A percentile compares a stretch with the other conserved stretches of the same genome.
Conservation (phyloP, 2,329 filamentous ascomycete genomes). For the Leptographium lundbergii region DNA sequence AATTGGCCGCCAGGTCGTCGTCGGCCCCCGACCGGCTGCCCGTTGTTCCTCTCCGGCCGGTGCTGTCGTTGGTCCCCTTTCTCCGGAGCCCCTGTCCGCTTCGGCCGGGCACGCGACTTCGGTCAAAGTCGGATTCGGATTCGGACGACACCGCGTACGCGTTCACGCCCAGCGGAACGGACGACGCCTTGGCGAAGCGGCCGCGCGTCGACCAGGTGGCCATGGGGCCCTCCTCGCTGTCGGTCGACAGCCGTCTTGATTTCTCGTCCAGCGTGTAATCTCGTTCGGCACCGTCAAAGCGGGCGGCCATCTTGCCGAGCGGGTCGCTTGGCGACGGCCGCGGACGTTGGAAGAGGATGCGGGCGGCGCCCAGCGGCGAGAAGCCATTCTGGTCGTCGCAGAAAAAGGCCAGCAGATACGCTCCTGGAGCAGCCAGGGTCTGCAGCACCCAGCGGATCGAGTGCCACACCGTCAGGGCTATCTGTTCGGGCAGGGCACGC, state of each 20-base stretch:
- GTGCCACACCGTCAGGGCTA: conserved; percentile 60
- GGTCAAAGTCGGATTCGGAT: conserved; percentile 47
- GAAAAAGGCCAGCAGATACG: conserved; percentile 70
- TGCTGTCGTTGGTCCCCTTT: not conserved
- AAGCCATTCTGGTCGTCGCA: conserved; percentile 71
- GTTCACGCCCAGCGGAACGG: conserved; percentile 11
- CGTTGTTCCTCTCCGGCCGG: conserved; percentile 4
- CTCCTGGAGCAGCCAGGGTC: conserved; percentile 64
- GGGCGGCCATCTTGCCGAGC: not conserved
- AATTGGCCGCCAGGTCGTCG: conserved; percentile 46
- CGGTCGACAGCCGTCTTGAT: conserved; percentile 1
- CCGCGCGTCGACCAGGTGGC: not conserved
- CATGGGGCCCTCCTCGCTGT: conserved; percentile 4
- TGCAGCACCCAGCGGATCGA: conserved; percentile 69
- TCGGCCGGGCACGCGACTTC: conserved; percentile 21
- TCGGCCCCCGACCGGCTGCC: conserved; percentile 8
- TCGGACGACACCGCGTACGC: conserved; percentile 61
- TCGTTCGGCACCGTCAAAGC: not conserved
- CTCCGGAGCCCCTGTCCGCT: not conserved
- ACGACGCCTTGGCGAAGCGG: conserved; percentile 31
- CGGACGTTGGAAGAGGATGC: conserved; percentile 41
- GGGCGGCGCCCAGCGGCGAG: conserved; percentile 59
- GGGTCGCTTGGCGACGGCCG: not conserved
- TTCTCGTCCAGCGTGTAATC: conserved; percentile 4
- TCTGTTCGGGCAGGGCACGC: conserved; percentile 50